Evolutionary conservation across 306 rosid species (phyloP), one percentile per base, ranked within the genome.

Genomic region (Neltuma alba): DNA sequence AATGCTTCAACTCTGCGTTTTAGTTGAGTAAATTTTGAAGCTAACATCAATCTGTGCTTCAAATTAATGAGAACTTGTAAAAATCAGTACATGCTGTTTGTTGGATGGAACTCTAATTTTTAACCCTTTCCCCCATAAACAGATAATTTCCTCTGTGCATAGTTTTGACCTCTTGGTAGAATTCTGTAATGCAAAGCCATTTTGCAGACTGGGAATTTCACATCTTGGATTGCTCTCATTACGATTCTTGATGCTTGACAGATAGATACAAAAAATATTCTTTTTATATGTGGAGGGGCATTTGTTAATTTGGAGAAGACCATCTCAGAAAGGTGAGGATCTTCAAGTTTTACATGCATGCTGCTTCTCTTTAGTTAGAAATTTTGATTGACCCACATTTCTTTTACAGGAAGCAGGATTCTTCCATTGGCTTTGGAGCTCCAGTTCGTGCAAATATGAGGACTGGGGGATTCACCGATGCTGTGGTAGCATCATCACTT

Each of bases 351-450:
- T 64, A 21, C 69, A 55, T 83, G 47, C 73, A 18, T 20, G 21
- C 47, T 62, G 79, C 63, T 63, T 33, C 63, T 41, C 79, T n/a
- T 28, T 71, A 36, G 16, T 60, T 69, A 8, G 41, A 79, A 38
- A 63, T 70, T 63, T 30, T 45, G 25, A 14, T 41, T 62, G 58
- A 76, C 2, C 42, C 64, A 3, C 9, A 16, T 66, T 77, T 31
- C 60, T 82, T 80, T 75, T 81, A 38, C 80, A 91, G 96, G 82
- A 78, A 18, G 74, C 92, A 91, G 83, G 91, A 87, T 83, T 91
- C 96, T n/a, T 91, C 96, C 78, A 91, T 91, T 72, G 93, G 96
- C 37, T 89, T 91, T 83, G 93, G 96, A 80, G 93, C 87, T 33
- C 96, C 90, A 23, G 90, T 91, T 80, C 88, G 89, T 74, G 82